Percentiles rank a stretch among this genome's conserved stretches.
Conservation (phyloP, 352 stramenopile species). For the Globisporangium recalcitrans region DNA sequence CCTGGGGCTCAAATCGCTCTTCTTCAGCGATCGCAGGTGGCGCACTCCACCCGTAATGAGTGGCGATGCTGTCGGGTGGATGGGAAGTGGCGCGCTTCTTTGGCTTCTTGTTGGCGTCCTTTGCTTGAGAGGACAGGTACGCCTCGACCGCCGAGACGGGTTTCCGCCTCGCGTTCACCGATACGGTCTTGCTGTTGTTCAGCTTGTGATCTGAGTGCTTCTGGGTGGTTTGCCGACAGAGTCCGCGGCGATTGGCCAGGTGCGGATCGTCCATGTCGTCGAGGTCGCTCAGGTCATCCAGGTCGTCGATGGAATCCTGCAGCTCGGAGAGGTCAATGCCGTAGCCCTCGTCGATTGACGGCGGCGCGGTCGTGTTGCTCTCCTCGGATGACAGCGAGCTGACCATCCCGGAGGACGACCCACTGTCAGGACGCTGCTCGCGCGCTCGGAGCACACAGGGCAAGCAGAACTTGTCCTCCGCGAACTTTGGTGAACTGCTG, state of each 20-base stretch:
- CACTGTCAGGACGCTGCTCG: constrained; percentile 2
- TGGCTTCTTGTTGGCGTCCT: neutral
- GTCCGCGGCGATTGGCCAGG: neutral
- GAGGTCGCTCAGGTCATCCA: neutral
- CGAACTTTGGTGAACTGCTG: neutral
- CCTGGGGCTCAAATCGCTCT: neutral
- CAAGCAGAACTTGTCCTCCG: constrained; percentile 6
- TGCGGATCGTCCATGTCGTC: neutral
- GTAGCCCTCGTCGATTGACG: neutral
- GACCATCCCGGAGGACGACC: neutral
- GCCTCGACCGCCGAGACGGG: neutral
- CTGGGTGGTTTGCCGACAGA: neutral
- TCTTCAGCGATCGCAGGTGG: neutral
- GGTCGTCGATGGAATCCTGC: neutral
- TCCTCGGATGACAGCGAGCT: constrained; percentile 3
- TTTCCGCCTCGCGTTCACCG: neutral
- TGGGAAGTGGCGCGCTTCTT: constrained; percentile 2
- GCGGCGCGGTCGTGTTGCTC: constrained; percentile 1
- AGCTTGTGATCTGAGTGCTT: neutral
- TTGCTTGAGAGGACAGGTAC: neutral
- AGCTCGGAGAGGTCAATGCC: constrained; percentile 7
- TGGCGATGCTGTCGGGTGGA: neutral
- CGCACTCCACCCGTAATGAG: neutral
- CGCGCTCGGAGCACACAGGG: constrained; percentile 8
- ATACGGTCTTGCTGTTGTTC: neutral